Evolutionary conservation across 371 early-diverging fungal species (phyloP).

Genomic region (Saksenaea vasiformis): DNA sequence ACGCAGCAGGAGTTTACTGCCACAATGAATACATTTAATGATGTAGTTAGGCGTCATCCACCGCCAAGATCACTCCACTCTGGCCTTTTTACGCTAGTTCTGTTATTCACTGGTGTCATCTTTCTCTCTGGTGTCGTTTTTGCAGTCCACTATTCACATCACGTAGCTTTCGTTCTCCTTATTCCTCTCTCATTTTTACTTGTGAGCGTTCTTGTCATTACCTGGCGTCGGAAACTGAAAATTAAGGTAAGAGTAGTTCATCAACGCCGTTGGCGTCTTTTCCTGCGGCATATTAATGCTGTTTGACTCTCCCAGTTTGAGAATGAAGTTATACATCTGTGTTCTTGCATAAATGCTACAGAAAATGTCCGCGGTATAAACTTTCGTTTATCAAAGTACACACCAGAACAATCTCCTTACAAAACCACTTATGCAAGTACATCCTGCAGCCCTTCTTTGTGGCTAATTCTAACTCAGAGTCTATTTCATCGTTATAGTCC

Average conservation of each 20-base stretch:
- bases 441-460: slow-evolving; percentile 4
- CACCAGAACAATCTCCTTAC: slow-evolving; percentile 23
- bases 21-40: slow-evolving; percentile 44
- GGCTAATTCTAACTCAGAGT: neutral
- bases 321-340: slow-evolving; percentile 31
- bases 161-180: slow-evolving; percentile 21
- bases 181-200: slow-evolving; percentile 29
- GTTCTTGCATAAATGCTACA: slow-evolving; percentile 50
- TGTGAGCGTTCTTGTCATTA: slow-evolving; percentile 20
- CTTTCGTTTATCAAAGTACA: slow-evolving; percentile 30
- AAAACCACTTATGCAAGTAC: slow-evolving; percentile 34
- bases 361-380: slow-evolving; percentile 53
- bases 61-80: slow-evolving; percentile 28
- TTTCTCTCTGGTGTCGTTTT: slow-evolving; percentile 21
- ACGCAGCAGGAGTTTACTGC: slow-evolving; percentile 37
- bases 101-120: slow-evolving; percentile 12
- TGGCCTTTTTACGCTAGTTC: slow-evolving; percentile 14
- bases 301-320: slow-evolving; percentile 29
- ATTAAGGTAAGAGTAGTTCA: slow-evolving; percentile 17
- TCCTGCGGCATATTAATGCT: slow-evolving; percentile 3
- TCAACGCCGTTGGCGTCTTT: neutral
- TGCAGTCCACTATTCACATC: slow-evolving; percentile 34
- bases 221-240: slow-evolving; percentile 30
- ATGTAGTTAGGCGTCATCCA: slow-evolving; percentile 27
- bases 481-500: slow-evolving; percentile 24